A percentile compares a stretch with the other conserved stretches of the same genome.
Conservation (phyloP, 2,329 filamentous ascomycete species). For the Furcasterigmium furcatum region DNA sequence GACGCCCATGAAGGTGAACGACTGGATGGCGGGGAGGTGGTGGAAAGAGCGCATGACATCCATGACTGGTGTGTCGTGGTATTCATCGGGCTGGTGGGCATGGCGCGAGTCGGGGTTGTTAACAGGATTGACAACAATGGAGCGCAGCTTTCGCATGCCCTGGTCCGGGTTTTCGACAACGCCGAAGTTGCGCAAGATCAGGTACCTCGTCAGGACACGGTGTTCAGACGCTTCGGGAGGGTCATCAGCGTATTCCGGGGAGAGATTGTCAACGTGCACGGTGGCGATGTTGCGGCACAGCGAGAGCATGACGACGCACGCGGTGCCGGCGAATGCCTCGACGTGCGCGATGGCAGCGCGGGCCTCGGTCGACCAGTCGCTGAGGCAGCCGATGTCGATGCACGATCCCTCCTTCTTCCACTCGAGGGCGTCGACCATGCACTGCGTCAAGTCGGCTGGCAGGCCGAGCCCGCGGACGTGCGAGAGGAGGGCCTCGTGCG, state of each 20-base stretch:
- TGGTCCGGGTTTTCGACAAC: slow-evolving; percentile 1
- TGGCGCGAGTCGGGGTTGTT: neutral
- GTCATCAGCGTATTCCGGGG: neutral
- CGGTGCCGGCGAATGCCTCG: neutral
- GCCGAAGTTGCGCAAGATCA: slow-evolving; percentile 6
- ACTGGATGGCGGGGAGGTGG: slow-evolving; percentile 5
- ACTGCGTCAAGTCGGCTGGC: neutral
- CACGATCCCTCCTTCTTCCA: too few species aligned
- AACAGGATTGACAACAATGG: too few species aligned
- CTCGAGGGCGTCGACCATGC: neutral
- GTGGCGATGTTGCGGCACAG: slow-evolving; percentile 4
- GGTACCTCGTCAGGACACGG: too few species aligned
- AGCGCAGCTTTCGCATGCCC: slow-evolving; percentile 1
- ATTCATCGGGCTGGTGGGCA: too few species aligned
- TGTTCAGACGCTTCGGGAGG: too few species aligned
- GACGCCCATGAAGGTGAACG: slow-evolving; percentile 6
- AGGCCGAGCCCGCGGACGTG: neutral
- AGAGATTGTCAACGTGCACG: neutral
- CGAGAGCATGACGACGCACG: neutral
- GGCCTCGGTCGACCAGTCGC: fast-evolving
- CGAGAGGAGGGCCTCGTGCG: neutral
- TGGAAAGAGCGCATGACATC: slow-evolving; percentile 7
- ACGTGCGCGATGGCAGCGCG: too few species aligned
- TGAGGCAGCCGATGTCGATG: neutral
- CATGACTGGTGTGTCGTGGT: slow-evolving; percentile 3